Conservation (phyloP, 2,329 filamentous ascomycete species). For the Diaporthe velutina region DNA sequence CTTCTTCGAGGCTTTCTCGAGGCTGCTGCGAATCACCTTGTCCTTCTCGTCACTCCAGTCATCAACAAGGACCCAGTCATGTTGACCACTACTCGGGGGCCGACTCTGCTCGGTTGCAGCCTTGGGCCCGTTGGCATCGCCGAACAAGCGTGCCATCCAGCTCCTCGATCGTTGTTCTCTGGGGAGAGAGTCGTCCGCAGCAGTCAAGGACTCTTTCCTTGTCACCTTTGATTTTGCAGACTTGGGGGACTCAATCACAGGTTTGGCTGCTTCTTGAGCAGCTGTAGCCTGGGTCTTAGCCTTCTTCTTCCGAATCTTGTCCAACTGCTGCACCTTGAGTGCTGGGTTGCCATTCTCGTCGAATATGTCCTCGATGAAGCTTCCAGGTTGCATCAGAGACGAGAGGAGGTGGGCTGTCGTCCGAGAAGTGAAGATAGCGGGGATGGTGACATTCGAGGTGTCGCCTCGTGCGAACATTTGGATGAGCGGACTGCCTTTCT, state of each 20-base stretch:
- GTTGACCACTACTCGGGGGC: constrained; percentile 78
- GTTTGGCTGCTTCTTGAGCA: constrained; percentile 42
- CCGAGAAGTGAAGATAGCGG: constrained; percentile 93
- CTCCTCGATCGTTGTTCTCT: constrained; percentile 43
- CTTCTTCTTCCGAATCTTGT: constrained; percentile 53
- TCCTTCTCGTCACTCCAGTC: constrained; percentile 59
- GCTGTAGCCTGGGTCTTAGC: constrained; percentile 48
- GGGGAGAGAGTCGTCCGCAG: neutral
- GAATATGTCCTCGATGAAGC: constrained; percentile 70
- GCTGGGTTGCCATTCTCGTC: constrained; percentile 71
- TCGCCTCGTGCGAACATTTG: constrained; percentile 99
- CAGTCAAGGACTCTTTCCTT: constrained; percentile 29
- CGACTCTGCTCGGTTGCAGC: constrained; percentile 66
- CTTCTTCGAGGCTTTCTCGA: constrained; percentile 53
- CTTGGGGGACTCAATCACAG: constrained; percentile 34
- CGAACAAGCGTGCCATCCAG: constrained; percentile 62
- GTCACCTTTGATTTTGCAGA: constrained; percentile 24
- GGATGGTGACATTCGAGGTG: constrained; percentile 94
- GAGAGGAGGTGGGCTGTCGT: constrained; percentile 95
- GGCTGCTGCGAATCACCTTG: constrained; percentile 45
- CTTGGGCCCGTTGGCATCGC: constrained; percentile 48
- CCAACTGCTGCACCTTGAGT: constrained; percentile 65
- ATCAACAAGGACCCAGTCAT: constrained; percentile 79
- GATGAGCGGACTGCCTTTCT: constrained; percentile 87
- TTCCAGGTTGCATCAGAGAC: constrained; percentile 82